These are phyloP conservation scores for Medicago arabica DNA, from an alignment of 306 rosid genomes.

Conservation along the genomic window DNA sequence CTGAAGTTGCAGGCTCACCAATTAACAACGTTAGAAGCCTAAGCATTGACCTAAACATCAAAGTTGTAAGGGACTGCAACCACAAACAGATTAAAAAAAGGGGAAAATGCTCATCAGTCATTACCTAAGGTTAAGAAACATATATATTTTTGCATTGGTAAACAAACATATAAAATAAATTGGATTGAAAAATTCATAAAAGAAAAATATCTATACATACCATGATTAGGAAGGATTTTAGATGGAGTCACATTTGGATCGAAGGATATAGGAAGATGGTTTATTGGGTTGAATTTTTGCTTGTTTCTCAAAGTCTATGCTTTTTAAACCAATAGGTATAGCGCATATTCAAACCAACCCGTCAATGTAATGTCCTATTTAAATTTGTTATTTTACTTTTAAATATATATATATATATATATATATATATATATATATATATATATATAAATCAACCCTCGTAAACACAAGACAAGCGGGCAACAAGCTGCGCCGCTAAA, in stretches of 20 bases:
- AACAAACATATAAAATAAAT: neutral
- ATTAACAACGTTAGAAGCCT: conserved; percentile 59
- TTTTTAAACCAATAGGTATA: conserved; percentile 19
- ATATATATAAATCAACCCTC: too few species aligned
- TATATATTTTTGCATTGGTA: neutral
- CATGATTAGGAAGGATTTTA: conserved; percentile 41
- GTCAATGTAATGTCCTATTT: too few species aligned
- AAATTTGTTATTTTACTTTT: too few species aligned
- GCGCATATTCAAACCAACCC: conserved; percentile 60
- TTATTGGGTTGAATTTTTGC: neutral
- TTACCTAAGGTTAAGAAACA: too few species aligned
- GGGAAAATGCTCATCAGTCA: too few species aligned
- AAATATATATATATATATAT: too few species aligned
- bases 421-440: too few species aligned
- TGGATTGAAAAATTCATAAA: too few species aligned
- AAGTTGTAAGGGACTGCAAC: conserved; percentile 60
- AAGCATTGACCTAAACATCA: conserved; percentile 67
- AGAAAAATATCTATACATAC: conserved; percentile 44
- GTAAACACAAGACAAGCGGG: too few species aligned
- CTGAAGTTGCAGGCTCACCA: conserved; percentile 57
- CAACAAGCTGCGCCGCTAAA: too few species aligned
- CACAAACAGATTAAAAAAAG: neutral
- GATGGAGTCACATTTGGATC: conserved; percentile 8
- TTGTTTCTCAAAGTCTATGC: neutral
- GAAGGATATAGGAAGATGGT: neutral